Conservation (phyloP, 768 basidiomycete species). For the Clitopilus passeckerianus region DNA sequence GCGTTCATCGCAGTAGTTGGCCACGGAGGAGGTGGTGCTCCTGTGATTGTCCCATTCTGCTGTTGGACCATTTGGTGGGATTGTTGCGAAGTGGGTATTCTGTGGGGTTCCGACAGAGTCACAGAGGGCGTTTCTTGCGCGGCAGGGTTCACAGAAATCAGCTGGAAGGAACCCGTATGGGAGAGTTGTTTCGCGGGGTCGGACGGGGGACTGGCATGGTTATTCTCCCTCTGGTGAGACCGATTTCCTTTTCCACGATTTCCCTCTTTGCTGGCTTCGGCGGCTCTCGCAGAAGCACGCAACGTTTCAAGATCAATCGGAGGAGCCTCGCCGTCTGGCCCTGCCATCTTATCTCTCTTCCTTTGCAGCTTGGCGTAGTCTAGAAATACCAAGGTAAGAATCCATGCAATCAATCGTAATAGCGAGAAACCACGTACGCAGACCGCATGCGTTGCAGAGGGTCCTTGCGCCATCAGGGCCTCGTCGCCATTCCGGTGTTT, state of each 20-base stretch:
- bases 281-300: slow-evolving; percentile 65
- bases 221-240: slow-evolving; percentile 16
- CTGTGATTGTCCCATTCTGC: background rate
- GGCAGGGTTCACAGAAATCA: slow-evolving; percentile 30
- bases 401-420: background rate
- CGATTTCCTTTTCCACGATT: background rate
- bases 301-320: slow-evolving; percentile 74
- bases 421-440: slow-evolving; percentile 51
- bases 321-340: slow-evolving; percentile 47
- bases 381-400: slow-evolving; percentile 16
- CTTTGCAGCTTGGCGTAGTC: slow-evolving; percentile 84
- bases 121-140: slow-evolving; percentile 14
- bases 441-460: slow-evolving; percentile 80
- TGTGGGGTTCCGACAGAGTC: slow-evolving; percentile 11
- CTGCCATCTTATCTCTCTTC: slow-evolving; percentile 63
- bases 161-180: slow-evolving; percentile 57
- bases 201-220: slow-evolving; percentile 23
- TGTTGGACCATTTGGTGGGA: slow-evolving; percentile 10
- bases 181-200: slow-evolving; percentile 23
- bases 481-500: slow-evolving; percentile 86
- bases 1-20: background rate
- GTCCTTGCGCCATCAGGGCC: slow-evolving; percentile 84
- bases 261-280: slow-evolving; percentile 24
- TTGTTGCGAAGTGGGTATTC: slow-evolving; percentile 14
- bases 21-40: background rate